Evolutionary conservation across 2,329 filamentous ascomycete species (phyloP).

Genomic region (Cordyceps fumosorosea): DNA sequence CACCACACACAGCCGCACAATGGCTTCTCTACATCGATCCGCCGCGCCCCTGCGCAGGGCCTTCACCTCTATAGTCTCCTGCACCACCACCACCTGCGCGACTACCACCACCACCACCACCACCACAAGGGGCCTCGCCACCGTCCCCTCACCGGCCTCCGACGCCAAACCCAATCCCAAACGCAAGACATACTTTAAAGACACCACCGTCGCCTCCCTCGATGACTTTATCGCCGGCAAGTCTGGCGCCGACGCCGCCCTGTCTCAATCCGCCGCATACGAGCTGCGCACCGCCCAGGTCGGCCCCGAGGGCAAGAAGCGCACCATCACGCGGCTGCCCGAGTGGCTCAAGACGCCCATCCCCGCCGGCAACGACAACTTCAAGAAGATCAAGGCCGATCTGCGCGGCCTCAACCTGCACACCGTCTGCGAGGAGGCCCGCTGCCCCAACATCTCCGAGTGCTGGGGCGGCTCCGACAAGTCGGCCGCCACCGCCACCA

Average conservation of each 20-base stretch:
- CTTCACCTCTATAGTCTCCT: constrained; percentile 21
- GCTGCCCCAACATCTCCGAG: constrained; percentile 95
- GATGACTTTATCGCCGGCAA: constrained; percentile 45
- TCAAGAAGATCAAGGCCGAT: constrained; percentile 92
- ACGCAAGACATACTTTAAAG: constrained; percentile 51
- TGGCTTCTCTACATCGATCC: constrained; percentile 36
- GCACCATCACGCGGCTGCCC: constrained; percentile 68
- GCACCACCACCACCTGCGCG: constrained; percentile 14
- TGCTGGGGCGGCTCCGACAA: constrained; percentile 94
- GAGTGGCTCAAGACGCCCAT: constrained; percentile 96
- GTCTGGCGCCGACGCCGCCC: constrained; percentile 24
- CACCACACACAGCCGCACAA: constrained; percentile 17
- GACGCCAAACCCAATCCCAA: constrained; percentile 22
- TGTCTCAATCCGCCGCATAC: constrained; percentile 50
- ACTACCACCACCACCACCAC: constrained; percentile 7
- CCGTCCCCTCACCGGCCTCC: constrained; percentile 32
- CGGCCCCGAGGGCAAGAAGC: constrained; percentile 55
- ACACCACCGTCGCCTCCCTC: constrained; percentile 50
- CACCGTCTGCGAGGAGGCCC: constrained; percentile 95
- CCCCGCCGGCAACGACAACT: constrained; percentile 72
- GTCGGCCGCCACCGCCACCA: constrained; percentile 87
- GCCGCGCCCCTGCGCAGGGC: constrained; percentile 37
- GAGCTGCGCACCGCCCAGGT: constrained; percentile 57
- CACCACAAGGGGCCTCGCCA: constrained; percentile 37
- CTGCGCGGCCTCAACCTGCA: constrained; percentile 82